A percentile compares a stretch with the other conserved stretches of the same genome.
phyloP scores from a whole-genome alignment of 805 yeast species.

The Myxozyma nipponensis region DNA sequence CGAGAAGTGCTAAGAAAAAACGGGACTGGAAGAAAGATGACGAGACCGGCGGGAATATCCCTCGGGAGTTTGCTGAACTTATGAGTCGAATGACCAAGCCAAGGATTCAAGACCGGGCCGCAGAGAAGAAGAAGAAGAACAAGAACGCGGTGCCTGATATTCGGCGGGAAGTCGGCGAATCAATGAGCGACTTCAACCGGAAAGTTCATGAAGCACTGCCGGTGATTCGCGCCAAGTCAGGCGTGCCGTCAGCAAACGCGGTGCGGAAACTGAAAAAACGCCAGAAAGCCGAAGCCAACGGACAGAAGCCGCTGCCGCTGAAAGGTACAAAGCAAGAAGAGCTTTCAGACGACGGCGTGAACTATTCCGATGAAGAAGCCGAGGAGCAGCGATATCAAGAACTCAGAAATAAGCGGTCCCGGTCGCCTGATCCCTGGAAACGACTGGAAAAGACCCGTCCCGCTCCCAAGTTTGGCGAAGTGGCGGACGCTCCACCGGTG shows the following conservation, averaged over 20 bases:
- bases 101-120: slow-evolving; percentile 6
- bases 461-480: slow-evolving; percentile 42
- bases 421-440: slow-evolving; percentile 46
- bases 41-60: slow-evolving; percentile 37
- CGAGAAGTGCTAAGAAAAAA: slow-evolving; percentile 14
- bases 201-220: slow-evolving; percentile 44
- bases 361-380: slow-evolving; percentile 22
- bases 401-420: slow-evolving; percentile 19
- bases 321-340: slow-evolving; percentile 30
- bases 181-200: slow-evolving; percentile 39
- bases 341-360: slow-evolving; percentile 30
- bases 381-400: slow-evolving; percentile 30
- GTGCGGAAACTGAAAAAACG: slow-evolving; percentile 25
- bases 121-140: slow-evolving; percentile 9
- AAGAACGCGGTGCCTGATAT: slow-evolving; percentile 7
- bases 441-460: slow-evolving; percentile 32
- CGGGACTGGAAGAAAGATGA: slow-evolving; percentile 10
- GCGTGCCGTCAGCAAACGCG: slow-evolving; percentile 34
- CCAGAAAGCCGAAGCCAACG: slow-evolving; percentile 27
- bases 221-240: slow-evolving; percentile 37
- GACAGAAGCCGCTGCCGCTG: slow-evolving; percentile 16
- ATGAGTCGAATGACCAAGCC: slow-evolving; percentile 30
- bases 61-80: slow-evolving; percentile 35
- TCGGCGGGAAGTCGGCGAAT: slow-evolving; percentile 38
- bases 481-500: slow-evolving; percentile 43